Conservation (phyloP, 768 basidiomycete genomes). For the Suillus alpinus region DNA sequence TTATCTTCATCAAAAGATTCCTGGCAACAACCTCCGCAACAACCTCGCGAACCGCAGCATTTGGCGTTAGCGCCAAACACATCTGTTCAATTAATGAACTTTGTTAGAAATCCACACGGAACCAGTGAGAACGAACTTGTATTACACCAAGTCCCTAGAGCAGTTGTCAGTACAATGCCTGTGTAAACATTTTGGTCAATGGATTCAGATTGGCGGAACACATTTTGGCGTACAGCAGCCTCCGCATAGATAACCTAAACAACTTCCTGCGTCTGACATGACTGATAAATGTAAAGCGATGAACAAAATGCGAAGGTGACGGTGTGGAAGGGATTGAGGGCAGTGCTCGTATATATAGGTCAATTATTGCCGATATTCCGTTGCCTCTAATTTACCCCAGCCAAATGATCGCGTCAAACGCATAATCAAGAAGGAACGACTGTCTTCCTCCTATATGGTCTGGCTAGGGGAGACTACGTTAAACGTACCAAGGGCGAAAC, state of each 20-base stretch:
- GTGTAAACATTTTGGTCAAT: not conserved
- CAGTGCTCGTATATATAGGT: not conserved
- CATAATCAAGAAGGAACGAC: too few species aligned
- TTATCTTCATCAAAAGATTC: constrained; percentile 28
- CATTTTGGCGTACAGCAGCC: constrained; percentile 21
- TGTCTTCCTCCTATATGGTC: too few species aligned
- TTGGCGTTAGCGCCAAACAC: constrained; percentile 18
- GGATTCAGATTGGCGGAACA: not conserved
- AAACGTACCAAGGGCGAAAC: not conserved
- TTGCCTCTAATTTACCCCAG: not conserved
- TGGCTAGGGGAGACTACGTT: too few species aligned
- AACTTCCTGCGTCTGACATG: not conserved
- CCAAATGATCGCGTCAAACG: not conserved
- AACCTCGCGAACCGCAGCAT: constrained; percentile 27
- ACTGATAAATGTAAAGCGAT: not conserved
- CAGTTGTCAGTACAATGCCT: constrained; percentile 15
- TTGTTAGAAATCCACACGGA: not conserved
- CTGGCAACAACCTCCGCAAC: constrained; percentile 26
- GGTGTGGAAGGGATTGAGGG: not conserved
- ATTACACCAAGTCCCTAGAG: constrained; percentile 23
- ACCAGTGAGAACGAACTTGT: constrained; percentile 17
- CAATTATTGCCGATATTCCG: not conserved
- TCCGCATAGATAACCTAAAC: constrained; percentile 3
- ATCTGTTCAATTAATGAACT: constrained; percentile 9
- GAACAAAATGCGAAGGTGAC: not conserved